phyloP scores from a whole-genome alignment of 2,329 filamentous ascomycete species.

The Cladorrhinum sp. region DNA sequence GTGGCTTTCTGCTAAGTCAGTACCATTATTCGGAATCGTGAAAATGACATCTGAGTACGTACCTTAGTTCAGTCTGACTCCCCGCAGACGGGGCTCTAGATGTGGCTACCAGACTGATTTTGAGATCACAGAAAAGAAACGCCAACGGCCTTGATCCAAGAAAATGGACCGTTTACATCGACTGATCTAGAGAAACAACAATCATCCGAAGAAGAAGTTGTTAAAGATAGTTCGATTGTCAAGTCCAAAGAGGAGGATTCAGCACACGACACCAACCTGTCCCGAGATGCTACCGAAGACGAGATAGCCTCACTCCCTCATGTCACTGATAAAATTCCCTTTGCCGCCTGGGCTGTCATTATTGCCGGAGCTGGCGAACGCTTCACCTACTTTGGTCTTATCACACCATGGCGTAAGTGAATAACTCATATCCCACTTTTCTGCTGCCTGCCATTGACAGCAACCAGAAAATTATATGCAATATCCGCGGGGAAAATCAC shows the following conservation, averaged over 20 bases:
- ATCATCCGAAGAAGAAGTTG: neutral
- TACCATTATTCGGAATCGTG: neutral
- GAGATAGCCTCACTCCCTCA: constrained; percentile 21
- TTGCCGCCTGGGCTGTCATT: constrained; percentile 22
- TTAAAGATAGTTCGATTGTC: neutral
- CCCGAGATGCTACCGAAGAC: constrained; percentile 22
- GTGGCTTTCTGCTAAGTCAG: too few species aligned
- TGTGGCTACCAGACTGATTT: neutral
- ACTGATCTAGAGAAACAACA: constrained; percentile 2
- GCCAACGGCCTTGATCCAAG: neutral
- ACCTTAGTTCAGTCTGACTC: too few species aligned
- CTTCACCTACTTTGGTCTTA: constrained; percentile 24
- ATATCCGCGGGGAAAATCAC: constrained; percentile 30
- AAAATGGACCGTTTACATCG: neutral
- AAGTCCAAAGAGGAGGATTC: neutral
- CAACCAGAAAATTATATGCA: constrained; percentile 43
- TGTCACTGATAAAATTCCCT: constrained; percentile 20
- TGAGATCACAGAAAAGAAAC: constrained; percentile 2
- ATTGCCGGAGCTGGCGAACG: constrained; percentile 22
- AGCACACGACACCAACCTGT: neutral
- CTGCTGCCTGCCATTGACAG: neutral
- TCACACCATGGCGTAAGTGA: constrained; percentile 23
- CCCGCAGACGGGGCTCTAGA: too few species aligned
- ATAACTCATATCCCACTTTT: neutral
- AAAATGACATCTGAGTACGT: constrained; percentile 7